Percentiles rank a stretch among this genome's conserved stretches.
Evolutionary conservation across 2,329 filamentous ascomycete species (phyloP).

Genomic region (Thyridium curvatum): DNA sequence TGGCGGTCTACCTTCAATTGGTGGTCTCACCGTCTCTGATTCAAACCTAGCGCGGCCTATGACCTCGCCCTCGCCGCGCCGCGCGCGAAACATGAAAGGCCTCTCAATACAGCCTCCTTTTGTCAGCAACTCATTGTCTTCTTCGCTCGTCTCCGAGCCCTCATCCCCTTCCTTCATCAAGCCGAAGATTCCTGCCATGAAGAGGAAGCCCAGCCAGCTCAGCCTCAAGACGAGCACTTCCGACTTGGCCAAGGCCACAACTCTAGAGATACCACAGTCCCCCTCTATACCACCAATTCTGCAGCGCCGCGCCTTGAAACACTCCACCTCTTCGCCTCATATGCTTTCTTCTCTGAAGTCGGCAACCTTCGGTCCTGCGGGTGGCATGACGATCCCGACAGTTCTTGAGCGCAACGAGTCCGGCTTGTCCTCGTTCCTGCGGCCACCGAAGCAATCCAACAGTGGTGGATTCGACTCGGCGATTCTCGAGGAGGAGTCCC

Average conservation of each 20-base stretch:
- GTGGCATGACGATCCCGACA: slow-evolving; percentile 59
- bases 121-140: slow-evolving; percentile 35
- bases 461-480: slow-evolving; percentile 27
- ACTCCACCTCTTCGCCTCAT: slow-evolving; percentile 61
- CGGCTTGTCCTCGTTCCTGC: slow-evolving; percentile 51
- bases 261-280: slow-evolving; percentile 49
- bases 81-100: slow-evolving; percentile 78
- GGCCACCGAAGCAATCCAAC: slow-evolving; percentile 14
- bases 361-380: slow-evolving; percentile 52
- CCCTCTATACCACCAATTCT: slow-evolving; percentile 46
- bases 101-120: slow-evolving; percentile 68
- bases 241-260: slow-evolving; percentile 42
- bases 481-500: slow-evolving; percentile 50
- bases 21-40: slow-evolving; percentile 39
- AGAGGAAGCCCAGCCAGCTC: slow-evolving; percentile 70
- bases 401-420: slow-evolving; percentile 54
- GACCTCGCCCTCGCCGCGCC: slow-evolving; percentile 64
- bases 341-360: slow-evolving; percentile 56
- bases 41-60: slow-evolving; percentile 47
- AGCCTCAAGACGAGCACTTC: slow-evolving; percentile 68
- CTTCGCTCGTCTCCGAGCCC: slow-evolving; percentile 55
- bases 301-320: slow-evolving; percentile 57
- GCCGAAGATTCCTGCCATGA: slow-evolving; percentile 63
- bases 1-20: slow-evolving; percentile 37
- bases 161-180: slow-evolving; percentile 75